These are phyloP conservation scores for Pseudoturritis turrita DNA, from an alignment of 345 rosid species.

Conservation along the genomic window DNA sequence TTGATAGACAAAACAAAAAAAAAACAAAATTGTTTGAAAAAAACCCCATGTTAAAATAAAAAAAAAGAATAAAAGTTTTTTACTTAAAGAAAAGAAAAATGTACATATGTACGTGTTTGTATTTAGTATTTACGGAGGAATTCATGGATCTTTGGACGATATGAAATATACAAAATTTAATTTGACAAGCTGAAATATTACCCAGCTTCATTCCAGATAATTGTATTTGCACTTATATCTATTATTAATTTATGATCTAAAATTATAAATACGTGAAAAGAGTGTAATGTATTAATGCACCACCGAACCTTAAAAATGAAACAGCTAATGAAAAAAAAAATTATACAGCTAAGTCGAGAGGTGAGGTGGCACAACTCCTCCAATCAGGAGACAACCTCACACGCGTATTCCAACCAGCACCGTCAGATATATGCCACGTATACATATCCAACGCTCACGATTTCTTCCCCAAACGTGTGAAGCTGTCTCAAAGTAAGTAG, in stretches of 20 bases:
- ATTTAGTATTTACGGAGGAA: neutral
- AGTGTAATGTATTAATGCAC: neutral
- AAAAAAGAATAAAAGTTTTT: neutral
- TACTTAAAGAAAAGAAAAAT: neutral
- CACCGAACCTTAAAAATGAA: slow-evolving; percentile 16
- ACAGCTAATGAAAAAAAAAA: slow-evolving; percentile 16
- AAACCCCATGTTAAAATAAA: neutral
- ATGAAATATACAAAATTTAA: neutral
- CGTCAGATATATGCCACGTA: slow-evolving; percentile 2
- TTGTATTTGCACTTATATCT: neutral
- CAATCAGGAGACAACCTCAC: slow-evolving; percentile 17
- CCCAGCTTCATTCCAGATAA: neutral
- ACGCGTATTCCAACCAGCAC: neutral
- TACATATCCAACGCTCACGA: neutral
- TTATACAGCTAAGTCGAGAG: slow-evolving; percentile 4
- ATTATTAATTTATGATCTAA: neutral
- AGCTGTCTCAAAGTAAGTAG: slow-evolving; percentile 12
- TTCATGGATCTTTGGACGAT: neutral
- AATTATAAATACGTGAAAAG: slow-evolving; percentile 4
- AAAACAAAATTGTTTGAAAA: neutral
- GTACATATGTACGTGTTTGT: neutral
- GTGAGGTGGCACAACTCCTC: slow-evolving; percentile 16
- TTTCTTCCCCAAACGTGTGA: slow-evolving; percentile 4
- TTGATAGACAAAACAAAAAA: neutral
- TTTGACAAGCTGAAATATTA: slow-evolving; percentile 1